Percentiles rank a stretch among this genome's conserved stretches.
Evolutionary conservation across 176 grass and related monocot species (phyloP).

Genomic region (Alloteropsis semialata): DNA sequence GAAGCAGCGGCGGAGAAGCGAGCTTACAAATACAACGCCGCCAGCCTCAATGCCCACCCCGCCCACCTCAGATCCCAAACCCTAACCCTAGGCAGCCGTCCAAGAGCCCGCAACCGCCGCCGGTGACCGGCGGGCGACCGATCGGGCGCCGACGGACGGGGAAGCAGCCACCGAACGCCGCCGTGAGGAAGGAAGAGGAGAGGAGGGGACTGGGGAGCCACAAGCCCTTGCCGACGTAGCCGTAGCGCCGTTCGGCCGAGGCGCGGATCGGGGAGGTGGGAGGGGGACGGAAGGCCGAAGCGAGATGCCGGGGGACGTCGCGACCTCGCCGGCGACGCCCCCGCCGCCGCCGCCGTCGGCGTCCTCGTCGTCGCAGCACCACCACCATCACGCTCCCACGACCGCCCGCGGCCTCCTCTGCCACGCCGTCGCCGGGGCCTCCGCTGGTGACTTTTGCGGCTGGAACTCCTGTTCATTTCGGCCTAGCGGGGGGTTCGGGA

Average conservation of each 20-base stretch:
- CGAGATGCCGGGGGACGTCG: slow-evolving; percentile 51
- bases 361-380: slow-evolving; percentile 8
- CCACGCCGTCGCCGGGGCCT: slow-evolving; percentile 76
- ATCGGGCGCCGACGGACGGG: slow-evolving; percentile 23
- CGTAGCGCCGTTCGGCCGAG: background rate
- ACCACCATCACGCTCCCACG: slow-evolving; percentile 25
- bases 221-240: background rate
- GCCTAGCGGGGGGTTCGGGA: background rate
- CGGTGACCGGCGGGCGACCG: slow-evolving; percentile 23
- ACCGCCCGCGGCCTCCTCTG: slow-evolving; percentile 50
- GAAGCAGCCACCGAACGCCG: background rate
- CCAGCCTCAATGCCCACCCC: background rate
- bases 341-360: background rate
- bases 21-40: background rate
- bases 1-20: background rate
- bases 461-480: background rate
- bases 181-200: background rate
- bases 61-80: slow-evolving; percentile 25
- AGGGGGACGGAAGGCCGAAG: background rate
- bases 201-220: background rate
- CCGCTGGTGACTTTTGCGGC: slow-evolving; percentile 51
- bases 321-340: slow-evolving; percentile 24
- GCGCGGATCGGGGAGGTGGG: slow-evolving; percentile 21
- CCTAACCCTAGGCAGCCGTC: slow-evolving; percentile 27
- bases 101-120: background rate